phyloP scores from a whole-genome alignment of 1,284 basidiomycete genomes.

The Ganoderma lingzhi region DNA sequence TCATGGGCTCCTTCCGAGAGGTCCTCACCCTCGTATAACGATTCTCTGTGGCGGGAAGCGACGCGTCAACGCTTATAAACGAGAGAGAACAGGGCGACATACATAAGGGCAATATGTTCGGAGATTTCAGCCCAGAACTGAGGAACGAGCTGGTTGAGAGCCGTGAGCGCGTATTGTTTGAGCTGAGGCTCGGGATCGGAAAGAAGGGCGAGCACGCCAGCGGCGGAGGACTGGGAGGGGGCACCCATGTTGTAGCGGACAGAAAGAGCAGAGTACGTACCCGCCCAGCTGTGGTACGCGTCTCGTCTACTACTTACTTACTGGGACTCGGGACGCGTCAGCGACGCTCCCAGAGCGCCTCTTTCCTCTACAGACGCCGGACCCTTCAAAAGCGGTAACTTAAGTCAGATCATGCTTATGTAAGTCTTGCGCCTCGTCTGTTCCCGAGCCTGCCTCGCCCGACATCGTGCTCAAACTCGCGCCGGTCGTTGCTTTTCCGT shows the following conservation, averaged over 20 bases:
- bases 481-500: slow-evolving; percentile 30
- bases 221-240: slow-evolving; percentile 80
- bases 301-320: slow-evolving; percentile 12
- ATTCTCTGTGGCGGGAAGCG: slow-evolving; percentile 66
- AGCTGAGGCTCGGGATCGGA: slow-evolving; percentile 88
- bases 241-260: slow-evolving; percentile 56
- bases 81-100: slow-evolving; percentile 45
- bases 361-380: neutral
- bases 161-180: slow-evolving; percentile 89
- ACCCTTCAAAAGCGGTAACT: slow-evolving; percentile 7
- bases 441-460: slow-evolving; percentile 33
- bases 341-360: slow-evolving; percentile 23
- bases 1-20: slow-evolving; percentile 78
- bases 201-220: slow-evolving; percentile 89
- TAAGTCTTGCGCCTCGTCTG: slow-evolving; percentile 31
- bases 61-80: slow-evolving; percentile 30
- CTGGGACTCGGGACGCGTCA: slow-evolving; percentile 36
- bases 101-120: slow-evolving; percentile 92
- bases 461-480: slow-evolving; percentile 35
- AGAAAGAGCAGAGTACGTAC: slow-evolving; percentile 25
- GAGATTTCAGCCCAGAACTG: slow-evolving; percentile 99
- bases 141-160: slow-evolving; percentile 84
- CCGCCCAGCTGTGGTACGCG: slow-evolving; percentile 25
- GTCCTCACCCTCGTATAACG: slow-evolving; percentile 85
- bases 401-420: slow-evolving; percentile 19